Evolutionary conservation across 2,329 filamentous ascomycete species (phyloP).

Genomic region (Colletotrichum viniferum): DNA sequence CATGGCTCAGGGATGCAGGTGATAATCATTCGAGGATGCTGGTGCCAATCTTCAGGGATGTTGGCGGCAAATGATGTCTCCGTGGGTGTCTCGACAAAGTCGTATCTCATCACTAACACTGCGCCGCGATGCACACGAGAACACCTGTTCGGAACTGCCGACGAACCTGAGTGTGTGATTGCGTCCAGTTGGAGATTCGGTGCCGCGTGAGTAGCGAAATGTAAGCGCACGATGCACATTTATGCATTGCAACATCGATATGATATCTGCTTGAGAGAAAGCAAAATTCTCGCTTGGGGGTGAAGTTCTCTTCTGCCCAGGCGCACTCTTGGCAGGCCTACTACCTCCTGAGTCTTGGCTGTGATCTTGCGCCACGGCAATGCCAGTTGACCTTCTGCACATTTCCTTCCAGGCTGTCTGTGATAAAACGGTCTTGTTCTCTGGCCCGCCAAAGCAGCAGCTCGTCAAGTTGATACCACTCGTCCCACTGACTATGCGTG

Average conservation of each 20-base stretch:
- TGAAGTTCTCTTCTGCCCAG: background rate
- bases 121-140: background rate
- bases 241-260: background rate
- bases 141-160: too few relatives aligned
- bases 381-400: slow-evolving; percentile 37
- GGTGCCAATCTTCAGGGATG: background rate
- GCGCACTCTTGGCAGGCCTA: background rate
- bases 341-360: background rate
- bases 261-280: background rate
- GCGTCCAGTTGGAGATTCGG: background rate
- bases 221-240: background rate
- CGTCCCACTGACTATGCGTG: slow-evolving; percentile 35
- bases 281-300: background rate
- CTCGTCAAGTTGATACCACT: slow-evolving; percentile 41
- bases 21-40: background rate
- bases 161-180: too few relatives aligned
- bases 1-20: background rate
- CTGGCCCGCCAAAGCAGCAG: slow-evolving; percentile 42
- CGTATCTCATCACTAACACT: background rate
- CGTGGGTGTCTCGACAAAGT: background rate
- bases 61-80: background rate
- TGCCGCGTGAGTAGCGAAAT: background rate
- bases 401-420: slow-evolving; percentile 42
- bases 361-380: slow-evolving; percentile 27
- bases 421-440: slow-evolving; percentile 42